These are phyloP conservation scores for Verticillium albo-atrum DNA, from an alignment of 2,329 filamentous ascomycete genomes.

Conservation along the genomic window DNA sequence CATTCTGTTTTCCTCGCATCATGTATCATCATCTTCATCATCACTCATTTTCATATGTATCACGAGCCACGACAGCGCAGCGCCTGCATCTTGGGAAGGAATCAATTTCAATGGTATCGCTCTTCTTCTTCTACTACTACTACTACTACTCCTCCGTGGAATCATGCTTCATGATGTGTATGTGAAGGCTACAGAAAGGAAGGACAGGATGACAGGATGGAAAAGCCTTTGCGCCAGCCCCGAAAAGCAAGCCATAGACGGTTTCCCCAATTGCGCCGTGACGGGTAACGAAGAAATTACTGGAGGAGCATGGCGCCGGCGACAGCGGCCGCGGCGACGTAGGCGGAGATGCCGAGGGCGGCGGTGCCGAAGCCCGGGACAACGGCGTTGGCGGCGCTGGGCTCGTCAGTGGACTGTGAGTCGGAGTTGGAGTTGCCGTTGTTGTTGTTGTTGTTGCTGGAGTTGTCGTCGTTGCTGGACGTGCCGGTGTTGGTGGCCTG, in stretches of 20 bases:
- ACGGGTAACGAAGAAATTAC: background rate
- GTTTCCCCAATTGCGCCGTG: background rate
- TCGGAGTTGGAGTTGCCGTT: background rate
- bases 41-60: background rate
- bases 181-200: background rate
- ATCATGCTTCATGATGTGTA: background rate
- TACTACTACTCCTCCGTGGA: too few species aligned
- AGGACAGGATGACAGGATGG: background rate
- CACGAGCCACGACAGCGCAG: background rate
- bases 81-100: background rate
- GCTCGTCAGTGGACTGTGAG: constrained; percentile 7
- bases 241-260: background rate
- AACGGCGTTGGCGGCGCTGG: constrained; percentile 3
- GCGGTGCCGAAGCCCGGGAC: constrained; percentile 4
- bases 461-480: background rate
- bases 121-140: background rate
- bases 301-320: constrained; percentile 5
- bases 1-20: background rate
- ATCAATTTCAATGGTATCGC: background rate
- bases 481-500: constrained; percentile 4
- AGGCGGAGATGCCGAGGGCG: constrained; percentile 7
- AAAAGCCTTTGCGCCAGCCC: background rate
- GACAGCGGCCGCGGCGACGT: constrained; percentile 4
- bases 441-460: constrained; percentile 3
- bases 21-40: background rate